Evolutionary conservation across 495 filamentous ascomycete species (phyloP).

Genomic region (Aspergillus egyptiacus): DNA sequence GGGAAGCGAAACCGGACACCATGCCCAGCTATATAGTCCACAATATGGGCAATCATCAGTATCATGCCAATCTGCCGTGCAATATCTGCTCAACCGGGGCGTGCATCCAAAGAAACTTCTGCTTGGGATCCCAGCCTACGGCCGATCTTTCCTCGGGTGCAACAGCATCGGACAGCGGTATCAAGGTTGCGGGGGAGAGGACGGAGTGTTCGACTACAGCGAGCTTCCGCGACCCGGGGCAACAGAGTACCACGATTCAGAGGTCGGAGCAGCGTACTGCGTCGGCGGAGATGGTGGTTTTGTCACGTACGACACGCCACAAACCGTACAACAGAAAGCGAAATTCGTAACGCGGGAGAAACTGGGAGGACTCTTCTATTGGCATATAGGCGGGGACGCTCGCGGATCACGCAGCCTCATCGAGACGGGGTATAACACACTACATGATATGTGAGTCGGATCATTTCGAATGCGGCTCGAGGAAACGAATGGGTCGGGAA

Average conservation of each 20-base stretch:
- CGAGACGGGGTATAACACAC: conserved; percentile 63
- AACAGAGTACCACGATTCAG: conserved; percentile 62
- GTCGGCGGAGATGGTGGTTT: conserved; percentile 79
- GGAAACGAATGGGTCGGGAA: neutral
- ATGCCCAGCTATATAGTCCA: conserved; percentile 70
- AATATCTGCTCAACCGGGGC: conserved; percentile 57
- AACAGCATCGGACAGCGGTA: conserved; percentile 57
- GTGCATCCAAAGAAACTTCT: conserved; percentile 72
- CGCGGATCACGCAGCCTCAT: conserved; percentile 65
- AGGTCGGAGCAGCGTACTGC: conserved; percentile 68
- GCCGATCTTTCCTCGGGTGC: conserved; percentile 70
- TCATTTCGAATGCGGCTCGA: neutral
- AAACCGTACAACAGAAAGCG: conserved; percentile 80
- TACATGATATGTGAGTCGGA: conserved; percentile 48
- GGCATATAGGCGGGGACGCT: conserved; percentile 79
- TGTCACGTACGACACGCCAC: conserved; percentile 78
- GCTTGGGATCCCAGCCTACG: conserved; percentile 74
- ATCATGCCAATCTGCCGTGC: conserved; percentile 61
- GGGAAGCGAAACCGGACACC: conserved; percentile 64
- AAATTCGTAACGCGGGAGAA: conserved; percentile 69
- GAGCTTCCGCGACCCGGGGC: conserved; percentile 66
- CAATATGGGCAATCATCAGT: conserved; percentile 29
- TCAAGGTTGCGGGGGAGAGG: conserved; percentile 62
- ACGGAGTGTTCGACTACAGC: conserved; percentile 78
- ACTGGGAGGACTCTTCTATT: conserved; percentile 84